phyloP scores from a whole-genome alignment of 108 stramenopile species.

The Pseudonitzschia pungens region DNA sequence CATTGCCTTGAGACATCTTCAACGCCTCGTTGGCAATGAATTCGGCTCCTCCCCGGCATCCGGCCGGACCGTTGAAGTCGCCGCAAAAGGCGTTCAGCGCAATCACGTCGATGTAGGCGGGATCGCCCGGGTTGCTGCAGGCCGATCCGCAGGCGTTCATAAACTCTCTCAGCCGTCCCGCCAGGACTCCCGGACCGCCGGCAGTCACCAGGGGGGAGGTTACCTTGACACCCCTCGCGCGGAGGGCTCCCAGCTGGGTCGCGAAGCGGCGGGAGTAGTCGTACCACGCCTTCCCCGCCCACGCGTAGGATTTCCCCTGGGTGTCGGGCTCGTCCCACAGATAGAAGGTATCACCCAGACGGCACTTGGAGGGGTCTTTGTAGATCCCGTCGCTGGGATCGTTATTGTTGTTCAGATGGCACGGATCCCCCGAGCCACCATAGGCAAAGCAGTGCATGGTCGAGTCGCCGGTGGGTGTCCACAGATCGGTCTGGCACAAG shows the following conservation, averaged over 20 bases:
- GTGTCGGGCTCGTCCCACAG: slow-evolving; percentile 24
- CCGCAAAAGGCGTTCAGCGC: slow-evolving; percentile 21
- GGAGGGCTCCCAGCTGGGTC: not conserved
- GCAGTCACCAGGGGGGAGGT: slow-evolving; percentile 11
- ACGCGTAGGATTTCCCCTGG: slow-evolving; percentile 10
- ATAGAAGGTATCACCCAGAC: slow-evolving; percentile 22
- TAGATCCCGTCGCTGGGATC: slow-evolving; percentile 19
- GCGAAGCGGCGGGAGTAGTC: slow-evolving; percentile 11
- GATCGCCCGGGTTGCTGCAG: not conserved
- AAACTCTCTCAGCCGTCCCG: slow-evolving; percentile 1
- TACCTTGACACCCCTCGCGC: slow-evolving; percentile 2
- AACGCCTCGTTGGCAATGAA: not conserved
- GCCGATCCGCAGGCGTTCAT: slow-evolving; percentile 7
- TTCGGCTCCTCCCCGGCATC: slow-evolving; percentile 7
- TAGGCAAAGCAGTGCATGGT: slow-evolving; percentile 24
- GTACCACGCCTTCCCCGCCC: slow-evolving; percentile 27
- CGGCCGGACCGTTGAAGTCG: not conserved
- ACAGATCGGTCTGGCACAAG: slow-evolving; percentile 10
- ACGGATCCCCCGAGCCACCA: slow-evolving; percentile 21
- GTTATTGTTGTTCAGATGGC: slow-evolving; percentile 17
- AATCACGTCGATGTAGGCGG: slow-evolving; percentile 19
- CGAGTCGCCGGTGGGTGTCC: slow-evolving; percentile 10
- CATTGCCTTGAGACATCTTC: not conserved
- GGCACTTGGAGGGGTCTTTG: slow-evolving; percentile 24
- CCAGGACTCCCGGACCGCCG: not conserved